A percentile compares a stretch with the other conserved stretches of the same genome.
Evolutionary conservation across 257 asterid species (phyloP).

Genomic region (Gentiana macrophylla): DNA sequence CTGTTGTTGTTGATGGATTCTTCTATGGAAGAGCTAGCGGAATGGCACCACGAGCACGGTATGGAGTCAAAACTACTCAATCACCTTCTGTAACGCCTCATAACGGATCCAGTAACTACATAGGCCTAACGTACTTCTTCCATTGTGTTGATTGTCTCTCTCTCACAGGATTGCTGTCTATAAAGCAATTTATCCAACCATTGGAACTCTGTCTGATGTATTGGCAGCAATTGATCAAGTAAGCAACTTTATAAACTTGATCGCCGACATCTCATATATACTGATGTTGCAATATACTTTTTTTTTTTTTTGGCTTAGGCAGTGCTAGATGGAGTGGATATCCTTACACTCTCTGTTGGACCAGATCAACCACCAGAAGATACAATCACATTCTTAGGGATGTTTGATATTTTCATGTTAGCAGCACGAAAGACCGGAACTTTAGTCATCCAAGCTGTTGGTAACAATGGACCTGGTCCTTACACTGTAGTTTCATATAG

Average conservation of each 20-base stretch:
- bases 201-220: conserved; percentile 77
- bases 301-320: conserved; percentile 42
- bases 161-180: conserved; percentile 70
- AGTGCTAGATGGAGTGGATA: conserved; percentile 71
- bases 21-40: conserved; percentile 86
- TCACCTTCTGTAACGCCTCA: neutral
- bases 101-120: neutral
- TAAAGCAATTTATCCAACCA: conserved; percentile 78
- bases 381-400: conserved; percentile 55
- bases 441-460: conserved; percentile 70
- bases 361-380: conserved; percentile 80
- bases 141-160: neutral
- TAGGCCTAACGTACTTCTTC: neutral
- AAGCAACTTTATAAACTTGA: neutral
- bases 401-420: conserved; percentile 75
- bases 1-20: conserved; percentile 76
- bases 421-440: conserved; percentile 79
- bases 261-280: neutral
- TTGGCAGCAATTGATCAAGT: conserved; percentile 94
- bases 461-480: conserved; percentile 82
- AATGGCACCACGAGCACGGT: conserved; percentile 99
- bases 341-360: conserved; percentile 67
- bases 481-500: conserved; percentile 68
- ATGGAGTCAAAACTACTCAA: neutral
- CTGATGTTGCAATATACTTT: neutral